A percentile compares a stretch with the other conserved stretches of the same genome.
Evolutionary conservation across 129 eudicot genomes (phyloP).

Genomic region (Pulicaria dysenterica): DNA sequence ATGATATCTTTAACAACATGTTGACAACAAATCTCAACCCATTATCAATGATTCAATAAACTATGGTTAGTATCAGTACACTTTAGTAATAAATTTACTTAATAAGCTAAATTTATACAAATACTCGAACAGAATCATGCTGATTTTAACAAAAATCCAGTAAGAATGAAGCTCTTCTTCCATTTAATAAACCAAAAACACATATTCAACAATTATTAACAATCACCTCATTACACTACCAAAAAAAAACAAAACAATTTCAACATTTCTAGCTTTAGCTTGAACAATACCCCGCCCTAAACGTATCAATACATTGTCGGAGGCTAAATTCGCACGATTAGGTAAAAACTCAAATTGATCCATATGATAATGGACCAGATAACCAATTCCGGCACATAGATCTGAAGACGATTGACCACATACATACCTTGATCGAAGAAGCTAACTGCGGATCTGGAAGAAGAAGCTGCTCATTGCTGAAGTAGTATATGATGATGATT

Average conservation of each 20-base stretch:
- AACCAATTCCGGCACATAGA: slow-evolving; percentile 8
- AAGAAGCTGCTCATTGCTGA: slow-evolving; percentile 27
- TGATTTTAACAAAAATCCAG: background rate
- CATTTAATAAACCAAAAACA: background rate
- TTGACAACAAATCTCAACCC: too few relatives aligned
- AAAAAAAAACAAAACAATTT: background rate
- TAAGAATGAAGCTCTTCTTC: slow-evolving; percentile 3
- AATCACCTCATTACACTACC: slow-evolving; percentile 8
- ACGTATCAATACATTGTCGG: background rate
- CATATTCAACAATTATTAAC: background rate
- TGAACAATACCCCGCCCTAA: slow-evolving; percentile 3
- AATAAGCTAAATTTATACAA: background rate
- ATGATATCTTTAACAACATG: too few relatives aligned
- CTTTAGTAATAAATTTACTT: background rate
- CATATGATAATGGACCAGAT: slow-evolving; percentile 2
- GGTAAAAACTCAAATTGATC: background rate
- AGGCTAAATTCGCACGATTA: background rate
- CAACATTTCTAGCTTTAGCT: slow-evolving; percentile 3
- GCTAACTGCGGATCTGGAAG: slow-evolving; percentile 32
- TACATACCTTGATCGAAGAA: slow-evolving; percentile 28
- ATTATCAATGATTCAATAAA: slow-evolving; percentile 12
- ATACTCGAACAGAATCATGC: background rate
- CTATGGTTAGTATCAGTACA: background rate
- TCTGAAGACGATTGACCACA: slow-evolving; percentile 21
- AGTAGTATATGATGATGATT: background rate